Evolutionary conservation across 1,284 basidiomycete genomes (phyloP).

Genomic region (Ustilago sp.): DNA sequence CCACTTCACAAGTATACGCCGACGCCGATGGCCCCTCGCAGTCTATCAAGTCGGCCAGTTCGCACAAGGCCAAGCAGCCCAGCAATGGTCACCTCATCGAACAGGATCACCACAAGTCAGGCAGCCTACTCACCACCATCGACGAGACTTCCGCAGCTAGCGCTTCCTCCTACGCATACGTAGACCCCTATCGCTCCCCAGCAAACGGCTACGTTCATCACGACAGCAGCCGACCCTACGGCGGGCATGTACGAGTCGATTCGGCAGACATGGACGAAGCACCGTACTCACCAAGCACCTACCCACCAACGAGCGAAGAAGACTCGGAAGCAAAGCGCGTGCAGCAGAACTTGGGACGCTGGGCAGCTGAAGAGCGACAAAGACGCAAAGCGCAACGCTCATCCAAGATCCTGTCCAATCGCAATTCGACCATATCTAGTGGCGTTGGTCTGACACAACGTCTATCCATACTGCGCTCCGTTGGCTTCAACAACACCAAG

Average conservation of each 20-base stretch:
- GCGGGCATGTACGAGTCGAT: constrained; percentile 17
- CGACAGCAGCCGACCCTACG: neutral
- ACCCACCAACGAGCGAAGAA: constrained; percentile 56
- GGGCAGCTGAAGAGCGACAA: constrained; percentile 57
- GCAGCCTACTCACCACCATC: constrained; percentile 29
- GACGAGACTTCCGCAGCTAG: constrained; percentile 30
- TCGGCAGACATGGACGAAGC: constrained; percentile 25
- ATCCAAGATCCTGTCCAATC: constrained; percentile 38
- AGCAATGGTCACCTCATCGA: constrained; percentile 30
- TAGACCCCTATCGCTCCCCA: constrained; percentile 16
- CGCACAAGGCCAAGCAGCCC: constrained; percentile 24
- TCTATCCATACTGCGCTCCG: constrained; percentile 31
- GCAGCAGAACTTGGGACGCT: constrained; percentile 56
- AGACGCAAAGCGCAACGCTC: constrained; percentile 56
- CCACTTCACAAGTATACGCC: neutral
- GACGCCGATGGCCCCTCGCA: constrained; percentile 1
- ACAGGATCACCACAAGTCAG: constrained; percentile 15
- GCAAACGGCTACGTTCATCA: constrained; percentile 24
- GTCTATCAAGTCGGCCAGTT: constrained; percentile 11
- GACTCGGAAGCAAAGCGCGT: constrained; percentile 54
- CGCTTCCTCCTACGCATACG: constrained; percentile 10
- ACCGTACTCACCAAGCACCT: constrained; percentile 35
- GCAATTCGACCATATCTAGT: constrained; percentile 16
- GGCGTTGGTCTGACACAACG: constrained; percentile 24
- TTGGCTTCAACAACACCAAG: constrained; percentile 11